Conservation (phyloP, 768 basidiomycete genomes). For the Boletus vinaceobasis region DNA sequence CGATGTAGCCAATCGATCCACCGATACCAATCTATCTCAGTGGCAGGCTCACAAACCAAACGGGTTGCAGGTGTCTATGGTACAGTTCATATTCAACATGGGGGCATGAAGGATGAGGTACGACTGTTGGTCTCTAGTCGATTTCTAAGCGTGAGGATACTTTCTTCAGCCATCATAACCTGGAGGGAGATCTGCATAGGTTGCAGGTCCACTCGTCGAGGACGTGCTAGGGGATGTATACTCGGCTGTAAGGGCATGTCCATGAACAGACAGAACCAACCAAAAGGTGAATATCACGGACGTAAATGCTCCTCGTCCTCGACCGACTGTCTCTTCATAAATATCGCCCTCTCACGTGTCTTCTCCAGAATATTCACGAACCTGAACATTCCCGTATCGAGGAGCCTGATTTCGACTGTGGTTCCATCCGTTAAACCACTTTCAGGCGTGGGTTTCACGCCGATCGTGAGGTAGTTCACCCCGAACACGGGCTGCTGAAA, state of each 20-base stretch:
- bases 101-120: neutral
- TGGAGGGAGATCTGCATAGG: slow-evolving; percentile 28
- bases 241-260: slow-evolving; percentile 18
- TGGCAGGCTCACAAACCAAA: neutral
- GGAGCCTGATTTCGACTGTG: slow-evolving; percentile 63
- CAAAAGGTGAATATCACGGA: slow-evolving; percentile 17
- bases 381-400: slow-evolving; percentile 65
- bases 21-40: neutral
- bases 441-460: slow-evolving; percentile 60
- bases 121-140: neutral
- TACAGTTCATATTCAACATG: neutral
- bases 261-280: neutral
- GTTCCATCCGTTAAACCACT: slow-evolving; percentile 69
- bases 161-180: slow-evolving; percentile 26
- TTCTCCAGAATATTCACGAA: slow-evolving; percentile 74
- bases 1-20: neutral
- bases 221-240: slow-evolving; percentile 27
- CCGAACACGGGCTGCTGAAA: slow-evolving; percentile 77
- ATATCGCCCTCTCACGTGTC: slow-evolving; percentile 69
- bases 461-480: slow-evolving; percentile 62
- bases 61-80: no score
- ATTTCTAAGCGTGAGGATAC: neutral
- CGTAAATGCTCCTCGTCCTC: slow-evolving; percentile 34
- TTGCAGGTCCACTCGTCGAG: slow-evolving; percentile 10
- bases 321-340: slow-evolving; percentile 60